phyloP scores from a whole-genome alignment of 1,139 yeast species.

The Hansenula lynferdii region DNA sequence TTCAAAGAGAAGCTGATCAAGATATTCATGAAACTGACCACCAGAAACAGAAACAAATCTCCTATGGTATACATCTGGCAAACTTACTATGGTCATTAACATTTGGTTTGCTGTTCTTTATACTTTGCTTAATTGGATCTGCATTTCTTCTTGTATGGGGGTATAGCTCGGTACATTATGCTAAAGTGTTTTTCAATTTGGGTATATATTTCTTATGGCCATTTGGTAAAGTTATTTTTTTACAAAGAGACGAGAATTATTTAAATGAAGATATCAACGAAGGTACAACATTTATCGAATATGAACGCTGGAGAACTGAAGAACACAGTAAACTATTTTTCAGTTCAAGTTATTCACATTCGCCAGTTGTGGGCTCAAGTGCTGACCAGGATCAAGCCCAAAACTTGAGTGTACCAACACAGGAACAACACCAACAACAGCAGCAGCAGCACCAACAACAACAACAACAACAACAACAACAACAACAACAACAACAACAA shows the following conservation, averaged over 20 bases:
- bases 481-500: conserved; percentile 4
- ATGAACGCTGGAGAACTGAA: conserved; percentile 83
- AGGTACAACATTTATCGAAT: conserved; percentile 82
- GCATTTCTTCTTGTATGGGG: conserved; percentile 34
- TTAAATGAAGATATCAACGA: conserved; percentile 84
- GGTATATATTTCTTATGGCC: conserved; percentile 77
- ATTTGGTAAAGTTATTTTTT: conserved; percentile 83
- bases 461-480: conserved; percentile 2
- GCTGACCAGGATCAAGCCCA: too few relatives aligned
- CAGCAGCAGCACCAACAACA: conserved; percentile 2
- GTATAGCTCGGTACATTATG: conserved; percentile 48
- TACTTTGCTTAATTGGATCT: conserved; percentile 53
- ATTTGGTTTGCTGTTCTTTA: conserved; percentile 59
- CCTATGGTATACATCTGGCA: conserved; percentile 63
- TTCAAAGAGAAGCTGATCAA: conserved; percentile 85
- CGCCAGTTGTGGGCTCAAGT: not conserved
- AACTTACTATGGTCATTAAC: conserved; percentile 73
- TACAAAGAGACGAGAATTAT: conserved; percentile 76
- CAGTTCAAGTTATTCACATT: conserved; percentile 24
- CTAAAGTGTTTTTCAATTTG: conserved; percentile 52
- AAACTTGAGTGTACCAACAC: not conserved
- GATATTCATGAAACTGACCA: conserved; percentile 83
- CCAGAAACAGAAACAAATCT: conserved; percentile 34
- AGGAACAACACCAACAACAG: conserved; percentile 1
- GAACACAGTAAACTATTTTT: conserved; percentile 40